Conservation (phyloP, 345 rosid species). For the Limnanthes douglasii region DNA sequence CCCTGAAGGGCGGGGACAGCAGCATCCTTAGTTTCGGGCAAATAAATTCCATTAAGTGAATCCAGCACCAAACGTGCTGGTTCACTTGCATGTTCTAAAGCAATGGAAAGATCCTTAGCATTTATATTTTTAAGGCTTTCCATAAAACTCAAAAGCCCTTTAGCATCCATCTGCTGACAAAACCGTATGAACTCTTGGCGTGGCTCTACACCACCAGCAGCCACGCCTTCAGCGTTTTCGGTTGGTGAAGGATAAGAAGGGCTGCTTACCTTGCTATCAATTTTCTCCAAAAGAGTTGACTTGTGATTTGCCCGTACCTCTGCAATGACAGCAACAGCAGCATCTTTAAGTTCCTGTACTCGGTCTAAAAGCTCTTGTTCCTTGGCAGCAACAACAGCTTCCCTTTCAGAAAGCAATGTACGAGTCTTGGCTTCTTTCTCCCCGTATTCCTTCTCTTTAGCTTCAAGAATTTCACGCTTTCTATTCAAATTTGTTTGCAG, state of each 20-base stretch:
- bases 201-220: constrained; percentile 25
- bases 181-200: constrained; percentile 31
- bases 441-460: constrained; percentile 31
- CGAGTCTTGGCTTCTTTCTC: constrained; percentile 20
- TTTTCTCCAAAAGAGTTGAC: constrained; percentile 11
- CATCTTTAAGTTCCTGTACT: constrained; percentile 48
- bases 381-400: constrained; percentile 28
- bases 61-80: constrained; percentile 54
- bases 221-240: constrained; percentile 23
- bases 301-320: constrained; percentile 20
- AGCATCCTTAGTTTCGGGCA: constrained; percentile 29
- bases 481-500: constrained; percentile 23
- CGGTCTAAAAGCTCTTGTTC: constrained; percentile 41
- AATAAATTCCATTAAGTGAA: constrained; percentile 38
- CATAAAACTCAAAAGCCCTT: constrained; percentile 35
- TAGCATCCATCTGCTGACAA: constrained; percentile 57
- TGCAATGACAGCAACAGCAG: constrained; percentile 35
- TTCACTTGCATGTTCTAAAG: constrained; percentile 39
- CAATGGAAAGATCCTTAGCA: constrained; percentile 36
- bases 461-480: constrained; percentile 28
- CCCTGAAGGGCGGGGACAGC: constrained; percentile 45
- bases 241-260: constrained; percentile 22
- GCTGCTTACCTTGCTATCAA: constrained; percentile 41
- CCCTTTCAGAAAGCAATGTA: constrained; percentile 24
- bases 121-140: constrained; percentile 28